Conservation (phyloP, 192 early-diverging fungal species). For the Coemansia sp. region DNA sequence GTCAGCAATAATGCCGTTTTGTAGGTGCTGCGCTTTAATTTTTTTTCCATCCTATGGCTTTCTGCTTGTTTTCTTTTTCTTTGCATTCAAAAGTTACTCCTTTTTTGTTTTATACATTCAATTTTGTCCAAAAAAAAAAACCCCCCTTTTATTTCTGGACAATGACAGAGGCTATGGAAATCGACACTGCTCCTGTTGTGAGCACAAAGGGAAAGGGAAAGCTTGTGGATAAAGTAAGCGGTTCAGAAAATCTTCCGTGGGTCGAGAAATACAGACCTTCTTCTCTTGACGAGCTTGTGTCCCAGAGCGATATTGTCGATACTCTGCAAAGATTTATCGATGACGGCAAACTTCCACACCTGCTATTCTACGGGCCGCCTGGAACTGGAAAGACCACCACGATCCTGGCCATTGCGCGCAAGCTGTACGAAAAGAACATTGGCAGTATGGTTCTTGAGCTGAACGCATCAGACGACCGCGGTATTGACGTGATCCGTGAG, state of each 20-base stretch:
- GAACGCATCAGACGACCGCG: slow-evolving; percentile 98
- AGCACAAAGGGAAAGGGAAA: slow-evolving; percentile 43
- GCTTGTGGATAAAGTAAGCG: slow-evolving; percentile 19
- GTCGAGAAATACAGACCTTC: slow-evolving; percentile 96
- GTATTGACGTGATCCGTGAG: slow-evolving; percentile 96
- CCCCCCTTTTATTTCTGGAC: background rate
- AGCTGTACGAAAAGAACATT: slow-evolving; percentile 81
- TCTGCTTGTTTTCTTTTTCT: background rate
- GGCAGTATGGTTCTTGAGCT: slow-evolving; percentile 94
- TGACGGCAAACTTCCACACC: slow-evolving; percentile 88
- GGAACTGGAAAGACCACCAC: slow-evolving; percentile 98
- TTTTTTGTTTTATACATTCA: too few species aligned
- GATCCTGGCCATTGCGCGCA: slow-evolving; percentile 89
- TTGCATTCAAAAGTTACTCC: background rate
- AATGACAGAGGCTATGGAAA: slow-evolving; percentile 54
- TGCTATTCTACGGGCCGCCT: slow-evolving; percentile 97
- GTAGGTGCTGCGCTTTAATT: background rate
- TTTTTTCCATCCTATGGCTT: background rate
- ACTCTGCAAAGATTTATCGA: slow-evolving; percentile 93
- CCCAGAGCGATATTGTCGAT: slow-evolving; percentile 87
- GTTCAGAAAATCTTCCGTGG: slow-evolving; percentile 59
- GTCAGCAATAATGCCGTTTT: background rate
- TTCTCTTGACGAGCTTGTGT: slow-evolving; percentile 89
- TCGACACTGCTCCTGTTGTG: slow-evolving; percentile 18
- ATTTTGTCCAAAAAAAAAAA: too few species aligned